phyloP scores from a whole-genome alignment of 768 basidiomycete species.

The Phaeolepiota aurea region DNA sequence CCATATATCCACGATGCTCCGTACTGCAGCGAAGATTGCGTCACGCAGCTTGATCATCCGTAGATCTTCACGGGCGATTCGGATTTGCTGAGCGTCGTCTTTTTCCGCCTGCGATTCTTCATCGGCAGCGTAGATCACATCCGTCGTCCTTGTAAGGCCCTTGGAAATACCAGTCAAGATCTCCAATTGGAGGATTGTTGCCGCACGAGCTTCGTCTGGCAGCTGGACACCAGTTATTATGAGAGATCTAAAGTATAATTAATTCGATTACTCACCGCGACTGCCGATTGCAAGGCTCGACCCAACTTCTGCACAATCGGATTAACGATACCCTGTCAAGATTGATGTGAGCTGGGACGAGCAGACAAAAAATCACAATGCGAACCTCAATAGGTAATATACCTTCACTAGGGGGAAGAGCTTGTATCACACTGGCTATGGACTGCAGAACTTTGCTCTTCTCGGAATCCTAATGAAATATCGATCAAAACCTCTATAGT shows the following conservation, averaged over 20 bases:
- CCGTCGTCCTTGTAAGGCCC: slow-evolving; percentile 73
- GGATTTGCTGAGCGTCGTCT: slow-evolving; percentile 46
- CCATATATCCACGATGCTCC: slow-evolving; percentile 65
- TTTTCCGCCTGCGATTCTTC: slow-evolving; percentile 44
- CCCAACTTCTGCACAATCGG: slow-evolving; percentile 67
- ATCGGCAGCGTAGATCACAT: slow-evolving; percentile 55
- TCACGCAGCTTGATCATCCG: slow-evolving; percentile 57
- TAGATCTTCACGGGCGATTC: slow-evolving; percentile 54
- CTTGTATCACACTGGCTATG: slow-evolving; percentile 90
- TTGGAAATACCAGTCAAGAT: slow-evolving; percentile 81
- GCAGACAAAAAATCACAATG: slow-evolving; percentile 3
- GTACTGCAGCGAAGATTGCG: slow-evolving; percentile 52
- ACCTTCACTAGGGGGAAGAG: slow-evolving; percentile 69
- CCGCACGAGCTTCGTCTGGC: slow-evolving; percentile 61
- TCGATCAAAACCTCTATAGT: slow-evolving; percentile 4
- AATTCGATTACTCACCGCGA: slow-evolving; percentile 32
- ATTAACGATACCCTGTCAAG: slow-evolving; percentile 54
- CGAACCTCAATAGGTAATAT: slow-evolving; percentile 70
- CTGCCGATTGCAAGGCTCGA: slow-evolving; percentile 48
- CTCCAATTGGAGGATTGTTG: slow-evolving; percentile 67
- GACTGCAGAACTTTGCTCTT: slow-evolving; percentile 87
- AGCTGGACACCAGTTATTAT: slow-evolving; percentile 30
- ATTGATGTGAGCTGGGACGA: slow-evolving; percentile 1
- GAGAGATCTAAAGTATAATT: neutral
- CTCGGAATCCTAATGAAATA: slow-evolving; percentile 57